phyloP scores from a whole-genome alignment of 306 rosid genomes.

The Albizia julibrissin region DNA sequence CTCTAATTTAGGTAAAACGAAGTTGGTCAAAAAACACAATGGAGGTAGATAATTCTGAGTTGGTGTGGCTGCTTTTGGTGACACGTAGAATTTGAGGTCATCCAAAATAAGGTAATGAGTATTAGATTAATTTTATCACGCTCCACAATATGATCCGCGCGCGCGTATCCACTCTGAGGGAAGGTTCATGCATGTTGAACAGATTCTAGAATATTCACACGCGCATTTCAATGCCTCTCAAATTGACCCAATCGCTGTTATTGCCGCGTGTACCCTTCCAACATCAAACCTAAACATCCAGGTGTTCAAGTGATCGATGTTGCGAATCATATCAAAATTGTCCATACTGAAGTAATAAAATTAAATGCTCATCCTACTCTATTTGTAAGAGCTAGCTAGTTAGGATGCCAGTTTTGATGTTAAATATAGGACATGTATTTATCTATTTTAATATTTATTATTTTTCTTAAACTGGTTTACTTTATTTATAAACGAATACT shows the following conservation, averaged over 20 bases:
- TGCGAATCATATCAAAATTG: no score
- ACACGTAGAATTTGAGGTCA: slow-evolving; percentile 20
- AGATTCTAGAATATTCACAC: background rate
- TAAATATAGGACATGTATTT: no score
- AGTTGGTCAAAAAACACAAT: background rate
- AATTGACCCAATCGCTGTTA: background rate
- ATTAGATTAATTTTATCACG: background rate
- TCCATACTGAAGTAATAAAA: no score
- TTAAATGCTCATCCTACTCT: no score
- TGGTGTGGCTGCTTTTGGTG: background rate
- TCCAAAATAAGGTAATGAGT: background rate
- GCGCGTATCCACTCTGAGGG: background rate
- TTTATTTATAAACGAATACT: no score
- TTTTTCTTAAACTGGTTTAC: no score
- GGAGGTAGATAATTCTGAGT: slow-evolving; percentile 2
- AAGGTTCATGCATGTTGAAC: background rate
- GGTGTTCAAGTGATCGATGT: no score
- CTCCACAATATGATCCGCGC: background rate
- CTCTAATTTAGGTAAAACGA: background rate
- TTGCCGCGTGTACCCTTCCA: background rate
- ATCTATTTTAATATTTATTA: no score
- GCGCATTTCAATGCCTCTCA: background rate
- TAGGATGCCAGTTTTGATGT: no score
- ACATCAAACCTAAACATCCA: no score
- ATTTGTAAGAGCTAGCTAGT: no score